Evolutionary conservation across 768 basidiomycete species (phyloP).

Genomic region (Obba rivulosa): DNA sequence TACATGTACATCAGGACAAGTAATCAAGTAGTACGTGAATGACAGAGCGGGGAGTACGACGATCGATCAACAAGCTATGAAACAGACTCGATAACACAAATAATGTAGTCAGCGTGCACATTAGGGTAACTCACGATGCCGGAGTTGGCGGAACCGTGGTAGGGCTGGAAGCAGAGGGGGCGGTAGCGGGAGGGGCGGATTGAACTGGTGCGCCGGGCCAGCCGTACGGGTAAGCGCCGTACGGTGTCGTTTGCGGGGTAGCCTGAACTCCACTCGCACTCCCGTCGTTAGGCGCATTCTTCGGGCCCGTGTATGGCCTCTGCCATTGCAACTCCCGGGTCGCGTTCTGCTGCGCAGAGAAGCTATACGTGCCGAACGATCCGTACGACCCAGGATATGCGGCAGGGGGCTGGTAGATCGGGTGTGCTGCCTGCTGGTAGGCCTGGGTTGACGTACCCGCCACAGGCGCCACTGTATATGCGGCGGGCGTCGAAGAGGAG

Average conservation of each 20-base stretch:
- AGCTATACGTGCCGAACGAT: slow-evolving; percentile 3
- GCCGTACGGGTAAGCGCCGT: background rate
- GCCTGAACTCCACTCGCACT: background rate
- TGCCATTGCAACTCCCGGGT: slow-evolving; percentile 29
- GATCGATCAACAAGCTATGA: too few species aligned
- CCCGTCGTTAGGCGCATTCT: background rate
- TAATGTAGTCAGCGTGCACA: too few species aligned
- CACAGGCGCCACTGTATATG: too few species aligned
- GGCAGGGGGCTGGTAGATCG: background rate
- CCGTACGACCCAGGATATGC: background rate
- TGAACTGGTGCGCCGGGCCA: too few species aligned
- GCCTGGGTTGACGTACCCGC: too few species aligned
- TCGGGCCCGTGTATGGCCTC: slow-evolving; percentile 27
- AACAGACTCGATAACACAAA: too few species aligned
- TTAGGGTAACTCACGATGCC: too few species aligned
- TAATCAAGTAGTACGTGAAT: background rate
- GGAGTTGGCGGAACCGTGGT: too few species aligned
- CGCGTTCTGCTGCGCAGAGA: background rate
- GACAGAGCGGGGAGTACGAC: background rate
- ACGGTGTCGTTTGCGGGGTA: background rate
- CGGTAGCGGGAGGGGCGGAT: too few species aligned
- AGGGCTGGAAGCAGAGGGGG: too few species aligned
- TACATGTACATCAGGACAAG: too few species aligned
- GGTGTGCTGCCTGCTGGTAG: too few species aligned
- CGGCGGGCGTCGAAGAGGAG: background rate